These are phyloP conservation scores for Erythrophleum fordii DNA, from an alignment of 306 rosid genomes.

Conservation along the genomic window DNA sequence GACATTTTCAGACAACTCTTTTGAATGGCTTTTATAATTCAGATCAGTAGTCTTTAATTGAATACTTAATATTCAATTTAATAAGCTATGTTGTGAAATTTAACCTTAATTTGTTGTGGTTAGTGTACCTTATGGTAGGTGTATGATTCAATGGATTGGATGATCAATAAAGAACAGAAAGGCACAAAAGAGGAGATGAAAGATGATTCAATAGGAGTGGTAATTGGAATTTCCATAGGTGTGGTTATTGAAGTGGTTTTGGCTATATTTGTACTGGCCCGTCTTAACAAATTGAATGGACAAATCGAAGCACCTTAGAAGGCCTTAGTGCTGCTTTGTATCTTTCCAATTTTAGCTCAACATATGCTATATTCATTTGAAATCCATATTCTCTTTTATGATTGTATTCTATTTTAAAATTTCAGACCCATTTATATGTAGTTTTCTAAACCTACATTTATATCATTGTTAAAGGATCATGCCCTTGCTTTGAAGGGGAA, in stretches of 20 bases:
- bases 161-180: constrained; percentile 34
- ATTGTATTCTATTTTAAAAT: no score
- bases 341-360: no score
- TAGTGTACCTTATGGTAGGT: constrained; percentile 47
- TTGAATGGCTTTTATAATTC: constrained; percentile 30
- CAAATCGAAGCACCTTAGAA: no score
- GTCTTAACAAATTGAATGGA: no score
- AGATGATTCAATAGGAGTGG: constrained; percentile 66
- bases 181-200: constrained; percentile 54
- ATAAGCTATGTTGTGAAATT: not conserved
- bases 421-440: no score
- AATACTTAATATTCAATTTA: constrained; percentile 13
- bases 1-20: constrained; percentile 25
- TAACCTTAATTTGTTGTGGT: constrained; percentile 14
- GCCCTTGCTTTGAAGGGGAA: no score
- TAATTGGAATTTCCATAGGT: constrained; percentile 73
- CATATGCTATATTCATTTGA: no score
- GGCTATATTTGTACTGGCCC: constrained; percentile 64
- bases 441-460: no score
- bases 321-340: no score
- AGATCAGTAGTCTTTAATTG: constrained; percentile 22
- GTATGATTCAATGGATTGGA: constrained; percentile 48
- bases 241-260: constrained; percentile 74
- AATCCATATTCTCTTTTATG: no score
- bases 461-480: no score